phyloP scores from a whole-genome alignment of 2,329 filamentous ascomycete genomes.

The Camillea tinctor region DNA sequence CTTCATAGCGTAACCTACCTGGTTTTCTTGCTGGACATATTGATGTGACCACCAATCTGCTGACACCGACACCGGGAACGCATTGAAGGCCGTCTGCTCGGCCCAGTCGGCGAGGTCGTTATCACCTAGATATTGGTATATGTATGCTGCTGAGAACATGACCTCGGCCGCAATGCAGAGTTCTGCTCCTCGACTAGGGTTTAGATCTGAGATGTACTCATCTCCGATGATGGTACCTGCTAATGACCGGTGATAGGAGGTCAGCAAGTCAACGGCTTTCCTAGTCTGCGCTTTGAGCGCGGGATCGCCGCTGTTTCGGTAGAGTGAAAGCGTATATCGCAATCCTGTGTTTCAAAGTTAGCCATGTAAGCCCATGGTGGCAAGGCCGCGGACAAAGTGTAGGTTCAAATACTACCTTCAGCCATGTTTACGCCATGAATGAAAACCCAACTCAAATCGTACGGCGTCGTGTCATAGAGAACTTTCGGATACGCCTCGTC shows the following conservation, averaged over 20 bases:
- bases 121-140: constrained; percentile 26
- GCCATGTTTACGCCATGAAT: constrained; percentile 41
- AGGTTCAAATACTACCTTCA: constrained; percentile 28
- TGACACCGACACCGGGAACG: constrained; percentile 48
- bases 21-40: constrained; percentile 52
- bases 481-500: constrained; percentile 24
- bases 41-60: constrained; percentile 56
- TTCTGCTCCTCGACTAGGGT: constrained; percentile 34
- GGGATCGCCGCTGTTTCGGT: constrained; percentile 35
- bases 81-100: constrained; percentile 52
- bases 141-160: constrained; percentile 24
- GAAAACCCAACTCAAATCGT: constrained; percentile 34
- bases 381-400: not conserved
- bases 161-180: constrained; percentile 25
- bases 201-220: constrained; percentile 33
- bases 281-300: constrained; percentile 31
- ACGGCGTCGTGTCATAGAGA: constrained; percentile 17
- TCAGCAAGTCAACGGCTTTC: constrained; percentile 34
- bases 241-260: constrained; percentile 36
- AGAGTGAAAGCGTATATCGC: constrained; percentile 36
- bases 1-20: constrained; percentile 26
- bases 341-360: constrained; percentile 26
- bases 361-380: not conserved
- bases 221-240: constrained; percentile 40
- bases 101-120: constrained; percentile 44